These are phyloP conservation scores for Vaccinium vitisidaea DNA, from an alignment of 148 eudicot species.

Conservation along the genomic window DNA sequence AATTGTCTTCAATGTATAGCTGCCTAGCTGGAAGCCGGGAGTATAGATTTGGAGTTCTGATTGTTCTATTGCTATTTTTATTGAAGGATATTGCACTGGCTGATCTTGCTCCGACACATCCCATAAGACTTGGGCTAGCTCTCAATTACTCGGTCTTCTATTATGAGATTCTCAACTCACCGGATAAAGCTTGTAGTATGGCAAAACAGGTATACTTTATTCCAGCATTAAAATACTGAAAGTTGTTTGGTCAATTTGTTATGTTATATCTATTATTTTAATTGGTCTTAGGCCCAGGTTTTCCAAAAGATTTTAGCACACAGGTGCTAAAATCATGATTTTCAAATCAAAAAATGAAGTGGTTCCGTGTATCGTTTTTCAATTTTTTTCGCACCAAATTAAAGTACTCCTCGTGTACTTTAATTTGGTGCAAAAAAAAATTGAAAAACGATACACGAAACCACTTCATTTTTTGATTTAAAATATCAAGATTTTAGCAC, in stretches of 20 bases:
- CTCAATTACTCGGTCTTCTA: slow-evolving; percentile 56
- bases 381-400: no score
- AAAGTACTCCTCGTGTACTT: no score
- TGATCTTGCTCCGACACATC: slow-evolving; percentile 57
- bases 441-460: no score
- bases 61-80: background rate
- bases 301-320: no score
- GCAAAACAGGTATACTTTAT: slow-evolving; percentile 44
- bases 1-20: background rate
- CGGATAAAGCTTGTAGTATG: slow-evolving; percentile 56
- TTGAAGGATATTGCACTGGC: slow-evolving; percentile 51
- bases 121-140: slow-evolving; percentile 51
- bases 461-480: no score
- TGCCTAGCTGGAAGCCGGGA: background rate
- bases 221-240: background rate
- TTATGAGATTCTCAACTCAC: slow-evolving; percentile 55
- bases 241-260: background rate
- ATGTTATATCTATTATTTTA: background rate
- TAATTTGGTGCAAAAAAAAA: no score
- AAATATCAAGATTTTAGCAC: no score
- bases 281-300: no score
- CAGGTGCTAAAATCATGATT: no score
- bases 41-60: background rate
- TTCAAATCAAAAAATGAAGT: no score
- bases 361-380: no score